Percentiles rank a stretch among this genome's conserved stretches.
Evolutionary conservation across 2,329 filamentous ascomycete genomes (phyloP).

Genomic region (Phialophora expanda): DNA sequence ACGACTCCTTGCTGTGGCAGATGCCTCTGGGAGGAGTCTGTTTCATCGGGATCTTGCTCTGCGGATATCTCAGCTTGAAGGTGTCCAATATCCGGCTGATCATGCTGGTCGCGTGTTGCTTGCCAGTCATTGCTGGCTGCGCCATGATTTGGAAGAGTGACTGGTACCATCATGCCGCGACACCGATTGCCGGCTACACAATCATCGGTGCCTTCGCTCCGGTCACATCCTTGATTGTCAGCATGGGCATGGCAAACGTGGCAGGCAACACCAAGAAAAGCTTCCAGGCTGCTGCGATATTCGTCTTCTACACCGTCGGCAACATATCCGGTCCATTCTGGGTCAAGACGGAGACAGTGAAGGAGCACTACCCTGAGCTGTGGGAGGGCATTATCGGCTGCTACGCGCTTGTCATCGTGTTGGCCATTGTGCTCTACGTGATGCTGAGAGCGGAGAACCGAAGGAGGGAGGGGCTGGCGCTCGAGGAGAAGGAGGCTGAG

Average conservation of each 20-base stretch:
- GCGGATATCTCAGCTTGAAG: slow-evolving; percentile 67
- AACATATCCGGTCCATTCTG: slow-evolving; percentile 72
- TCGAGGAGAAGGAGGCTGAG: slow-evolving; percentile 67
- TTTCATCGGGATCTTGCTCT: slow-evolving; percentile 68
- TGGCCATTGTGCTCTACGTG: slow-evolving; percentile 62
- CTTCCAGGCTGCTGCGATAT: slow-evolving; percentile 74
- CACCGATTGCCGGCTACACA: slow-evolving; percentile 72
- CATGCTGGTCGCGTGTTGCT: slow-evolving; percentile 68
- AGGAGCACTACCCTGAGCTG: slow-evolving; percentile 70
- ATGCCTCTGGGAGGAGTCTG: slow-evolving; percentile 68
- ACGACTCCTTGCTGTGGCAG: slow-evolving; percentile 66
- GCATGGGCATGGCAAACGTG: slow-evolving; percentile 68
- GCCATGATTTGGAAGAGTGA: slow-evolving; percentile 73
- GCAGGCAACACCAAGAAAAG: slow-evolving; percentile 79
- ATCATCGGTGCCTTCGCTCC: slow-evolving; percentile 75
- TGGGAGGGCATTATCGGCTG: slow-evolving; percentile 71
- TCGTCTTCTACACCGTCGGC: slow-evolving; percentile 75
- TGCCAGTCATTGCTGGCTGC: slow-evolving; percentile 76
- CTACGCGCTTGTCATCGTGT: slow-evolving; percentile 70
- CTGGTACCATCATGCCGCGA: slow-evolving; percentile 68
- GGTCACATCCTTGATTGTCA: slow-evolving; percentile 68
- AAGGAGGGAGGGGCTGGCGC: slow-evolving; percentile 53
- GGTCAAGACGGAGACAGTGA: slow-evolving; percentile 66
- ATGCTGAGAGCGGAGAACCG: slow-evolving; percentile 66
- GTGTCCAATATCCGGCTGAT: slow-evolving; percentile 68